phyloP scores from a whole-genome alignment of 345 rosid species.

The Salix dunnii region DNA sequence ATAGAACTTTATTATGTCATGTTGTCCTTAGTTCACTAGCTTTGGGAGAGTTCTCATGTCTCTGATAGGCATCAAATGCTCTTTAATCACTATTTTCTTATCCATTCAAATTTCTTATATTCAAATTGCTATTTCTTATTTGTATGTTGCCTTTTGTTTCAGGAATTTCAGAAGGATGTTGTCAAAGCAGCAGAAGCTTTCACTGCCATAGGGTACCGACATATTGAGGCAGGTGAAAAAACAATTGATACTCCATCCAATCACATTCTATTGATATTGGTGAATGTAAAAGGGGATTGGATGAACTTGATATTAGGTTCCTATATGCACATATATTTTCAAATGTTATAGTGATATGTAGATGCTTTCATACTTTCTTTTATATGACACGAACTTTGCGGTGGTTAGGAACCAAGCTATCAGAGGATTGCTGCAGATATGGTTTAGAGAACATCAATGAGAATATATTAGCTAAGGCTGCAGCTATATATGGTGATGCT shows the following conservation, averaged over 20 bases:
- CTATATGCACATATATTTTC: neutral
- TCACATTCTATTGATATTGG: neutral
- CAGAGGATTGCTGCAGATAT: conserved; percentile 81
- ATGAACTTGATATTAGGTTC: neutral
- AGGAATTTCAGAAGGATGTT: conserved; percentile 89
- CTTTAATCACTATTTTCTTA: conserved; percentile 5
- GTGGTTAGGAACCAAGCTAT: conserved; percentile 69
- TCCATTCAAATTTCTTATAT: neutral
- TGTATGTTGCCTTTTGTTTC: conserved; percentile 20
- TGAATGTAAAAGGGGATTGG: neutral
- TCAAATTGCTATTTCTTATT: neutral
- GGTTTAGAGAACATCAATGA: conserved; percentile 82
- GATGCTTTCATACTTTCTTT: neutral
- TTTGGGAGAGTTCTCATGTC: neutral
- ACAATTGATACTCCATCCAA: conserved; percentile 7
- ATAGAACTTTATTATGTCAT: neutral
- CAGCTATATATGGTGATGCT: conserved; percentile 91
- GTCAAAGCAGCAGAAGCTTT: conserved; percentile 77
- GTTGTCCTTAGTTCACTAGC: neutral
- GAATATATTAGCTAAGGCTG: conserved; percentile 79
- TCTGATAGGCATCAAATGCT: neutral
- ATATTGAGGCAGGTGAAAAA: conserved; percentile 77
- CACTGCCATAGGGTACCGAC: conserved; percentile 68
- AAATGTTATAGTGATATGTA: neutral
- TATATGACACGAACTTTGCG: conserved; percentile 10